A percentile compares a stretch with the other conserved stretches of the same genome.
phyloP scores from a whole-genome alignment of 2,329 filamentous ascomycete species.

The Herpomyces periplanetae region DNA sequence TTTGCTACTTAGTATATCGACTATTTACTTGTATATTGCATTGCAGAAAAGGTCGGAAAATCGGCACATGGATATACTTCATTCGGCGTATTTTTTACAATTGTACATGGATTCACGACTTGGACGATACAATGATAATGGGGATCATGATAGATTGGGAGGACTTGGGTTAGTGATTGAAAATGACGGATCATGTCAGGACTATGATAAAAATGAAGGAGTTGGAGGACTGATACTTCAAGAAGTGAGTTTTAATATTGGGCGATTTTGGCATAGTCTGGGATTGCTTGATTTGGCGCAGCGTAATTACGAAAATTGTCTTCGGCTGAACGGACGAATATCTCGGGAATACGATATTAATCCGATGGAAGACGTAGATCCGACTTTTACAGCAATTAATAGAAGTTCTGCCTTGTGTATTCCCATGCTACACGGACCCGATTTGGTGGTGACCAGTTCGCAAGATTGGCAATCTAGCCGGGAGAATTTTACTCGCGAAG shows the following conservation, averaged over 20 bases:
- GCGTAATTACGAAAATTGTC: constrained; percentile 22
- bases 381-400: constrained; percentile 3
- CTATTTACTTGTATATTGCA: constrained; percentile 54
- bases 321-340: constrained; percentile 13
- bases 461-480: constrained; percentile 4
- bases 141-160: background rate
- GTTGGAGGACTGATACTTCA: background rate
- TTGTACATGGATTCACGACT: background rate
- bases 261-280: constrained; percentile 30
- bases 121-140: background rate
- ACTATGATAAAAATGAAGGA: constrained; percentile 5
- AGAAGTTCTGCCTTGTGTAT: constrained; percentile 2
- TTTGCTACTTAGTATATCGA: constrained; percentile 38
- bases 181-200: constrained; percentile 14
- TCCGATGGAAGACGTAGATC: constrained; percentile 1
- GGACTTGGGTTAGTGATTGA: background rate
- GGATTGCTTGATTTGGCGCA: constrained; percentile 31
- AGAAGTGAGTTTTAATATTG: constrained; percentile 50
- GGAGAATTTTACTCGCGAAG: constrained; percentile 24
- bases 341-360: constrained; percentile 5
- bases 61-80: constrained; percentile 17
- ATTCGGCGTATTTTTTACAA: background rate
- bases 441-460: constrained; percentile 7
- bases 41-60: constrained; percentile 70
- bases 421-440: constrained; percentile 1